Base-by-base conservation (phyloP, 176 grass and related monocot genomes). In the Paspalum vaginatum region DNA sequence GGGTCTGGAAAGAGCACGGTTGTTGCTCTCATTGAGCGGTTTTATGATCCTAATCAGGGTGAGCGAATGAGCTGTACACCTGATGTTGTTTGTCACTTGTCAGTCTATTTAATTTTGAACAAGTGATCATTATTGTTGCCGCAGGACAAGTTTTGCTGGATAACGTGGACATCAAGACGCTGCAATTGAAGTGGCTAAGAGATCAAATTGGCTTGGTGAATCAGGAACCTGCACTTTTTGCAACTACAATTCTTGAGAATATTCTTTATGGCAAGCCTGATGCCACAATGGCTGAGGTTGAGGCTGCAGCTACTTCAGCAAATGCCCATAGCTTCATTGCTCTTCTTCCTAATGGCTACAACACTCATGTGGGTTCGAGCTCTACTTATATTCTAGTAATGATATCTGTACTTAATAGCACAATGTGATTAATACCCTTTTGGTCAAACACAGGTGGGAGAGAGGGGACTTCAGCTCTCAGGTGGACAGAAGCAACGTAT, bases 1-100 rank as follows among this genome's bases (percentile, higher is more conserved):
- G 93, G 93, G 32, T 96, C 93, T 72, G 93, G 93, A 58, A 96
- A 96, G 85, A 96, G 90, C 68, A 96, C 93, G 7, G 87, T 96
- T 53, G 87, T 96, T 9, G 83, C 93, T 85, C 68, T 96, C 51
- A 92, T 96, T 8, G 93, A 96, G 75, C 72, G 93, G 65, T 96
- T 96, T 26, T 96, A 96, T 44, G 93, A 96, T 70, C 93, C 93
- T 80, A 97, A 97, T 78, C 87, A 97, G 37, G 93, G 93, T 97
- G 86, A 73, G 75, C 4, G 53, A 61, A 78, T 40, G 22, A 43
- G 51, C 24, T 50, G 65, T 4, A 50, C n/a, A 15, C 16, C 7
- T 10, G 1, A 49, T 65, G n/a, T 9, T 60, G 25, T 51, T 51
- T 51, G 49, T 51, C 49, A 51, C 49, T 51, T 56, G 20, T 38